Base-by-base conservation (phyloP, 176 grass and related monocot species). In the Avena sativa region DNA sequence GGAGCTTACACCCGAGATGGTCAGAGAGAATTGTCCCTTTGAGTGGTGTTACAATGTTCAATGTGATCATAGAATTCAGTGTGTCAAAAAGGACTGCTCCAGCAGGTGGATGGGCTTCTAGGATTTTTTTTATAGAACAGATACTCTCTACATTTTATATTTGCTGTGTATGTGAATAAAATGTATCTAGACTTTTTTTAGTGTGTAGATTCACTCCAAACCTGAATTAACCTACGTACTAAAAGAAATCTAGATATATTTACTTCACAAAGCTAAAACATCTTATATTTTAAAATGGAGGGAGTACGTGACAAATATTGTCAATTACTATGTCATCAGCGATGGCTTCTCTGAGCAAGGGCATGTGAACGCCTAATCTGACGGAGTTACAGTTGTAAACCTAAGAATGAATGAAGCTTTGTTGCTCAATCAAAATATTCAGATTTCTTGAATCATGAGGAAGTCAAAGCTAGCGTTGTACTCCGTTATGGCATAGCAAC, bases 271-370 rank as follows among this genome's bases (percentile, higher is more conserved):
- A 34, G 32, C 32, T 34, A 34, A 34, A 34, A 34, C 32, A 34
- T 34, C 32, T 34, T 34, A 34, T 34, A 34, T 34, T 34, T 34
- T 34, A 3, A 7, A 43, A 43, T 69, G 88, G 85, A 34, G 32
- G 32, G 32, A 34, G 32, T 94, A 83, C 46, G 81, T 9, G 2
- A 66, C 83, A 46, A 90, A 84, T 88, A 82, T 79, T 4, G 64
- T 84, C 43, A 90, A 88, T 16, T 92, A 84, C 26, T 92, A 88
- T 75, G 70, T 86, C 25, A 13, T 92, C 30, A 65, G 90, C 63
- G 84, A 86, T 62, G 88, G 79, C 9, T 53, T 92, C 19, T 94
- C 90, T 75, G 84, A 88, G 81, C 87, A 92, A 68, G 40, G 86
- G 87, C 73, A 90, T 79, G 84, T 43, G 6, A 43, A 43, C 6